These are phyloP conservation scores for Paulownia fortunei DNA, from an alignment of 257 asterid species.

Conservation along the genomic window DNA sequence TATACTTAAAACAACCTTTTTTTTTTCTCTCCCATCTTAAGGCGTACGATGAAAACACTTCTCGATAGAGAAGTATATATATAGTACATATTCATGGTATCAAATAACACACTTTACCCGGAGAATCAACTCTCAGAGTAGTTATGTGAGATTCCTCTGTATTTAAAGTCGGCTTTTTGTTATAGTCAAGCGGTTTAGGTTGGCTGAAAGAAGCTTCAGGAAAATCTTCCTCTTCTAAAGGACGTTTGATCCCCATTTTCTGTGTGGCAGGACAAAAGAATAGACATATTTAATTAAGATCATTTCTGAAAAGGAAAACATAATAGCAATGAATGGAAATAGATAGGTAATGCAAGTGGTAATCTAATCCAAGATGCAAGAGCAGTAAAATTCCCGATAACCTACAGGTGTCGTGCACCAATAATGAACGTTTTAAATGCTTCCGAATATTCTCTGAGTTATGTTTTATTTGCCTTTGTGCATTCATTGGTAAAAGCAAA, in stretches of 20 bases:
- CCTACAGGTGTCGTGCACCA: not conserved
- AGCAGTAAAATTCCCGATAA: slow-evolving; percentile 3
- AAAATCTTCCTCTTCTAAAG: slow-evolving; percentile 50
- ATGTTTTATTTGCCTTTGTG: not conserved
- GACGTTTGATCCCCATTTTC: slow-evolving; percentile 76
- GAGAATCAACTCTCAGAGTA: slow-evolving; percentile 32
- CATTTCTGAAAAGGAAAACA: not conserved
- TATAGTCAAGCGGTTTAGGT: slow-evolving; percentile 53
- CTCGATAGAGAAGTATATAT: not conserved
- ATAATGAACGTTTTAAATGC: not conserved
- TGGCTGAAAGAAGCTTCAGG: slow-evolving; percentile 62
- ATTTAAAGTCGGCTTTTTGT: slow-evolving; percentile 31
- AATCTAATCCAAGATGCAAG: not conserved
- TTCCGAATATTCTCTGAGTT: not conserved
- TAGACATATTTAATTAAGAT: slow-evolving; percentile 13
- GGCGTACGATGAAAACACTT: not conserved
- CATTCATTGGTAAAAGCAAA: not conserved
- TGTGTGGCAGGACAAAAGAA: slow-evolving; percentile 34
- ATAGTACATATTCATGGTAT: not conserved
- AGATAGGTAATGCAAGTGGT: not conserved
- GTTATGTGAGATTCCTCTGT: slow-evolving; percentile 39
- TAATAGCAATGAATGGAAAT: not conserved
- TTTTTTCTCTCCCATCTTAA: not conserved
- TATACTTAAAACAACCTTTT: not conserved
- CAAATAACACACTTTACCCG: slow-evolving; percentile 48